Conservation (phyloP, 2,329 filamentous ascomycete species). For the Nigrospora osmanthi region DNA sequence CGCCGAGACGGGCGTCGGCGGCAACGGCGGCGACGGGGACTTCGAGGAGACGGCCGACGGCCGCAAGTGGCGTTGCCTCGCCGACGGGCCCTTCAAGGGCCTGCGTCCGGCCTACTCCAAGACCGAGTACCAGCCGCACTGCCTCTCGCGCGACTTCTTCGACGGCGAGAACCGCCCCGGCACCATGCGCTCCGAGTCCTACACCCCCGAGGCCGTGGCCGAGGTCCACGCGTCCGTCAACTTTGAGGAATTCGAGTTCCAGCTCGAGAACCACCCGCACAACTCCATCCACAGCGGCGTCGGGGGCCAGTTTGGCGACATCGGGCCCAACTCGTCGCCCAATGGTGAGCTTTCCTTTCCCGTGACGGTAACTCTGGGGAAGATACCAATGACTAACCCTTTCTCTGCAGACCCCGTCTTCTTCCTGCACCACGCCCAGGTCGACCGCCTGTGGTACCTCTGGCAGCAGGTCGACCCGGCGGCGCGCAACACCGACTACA, state of each 20-base stretch:
- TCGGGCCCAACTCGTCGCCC: neutral
- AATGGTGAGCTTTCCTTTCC: neutral
- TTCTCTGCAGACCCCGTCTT: constrained; percentile 1
- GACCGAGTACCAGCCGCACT: neutral
- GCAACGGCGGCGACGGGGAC: neutral
- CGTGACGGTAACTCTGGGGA: neutral
- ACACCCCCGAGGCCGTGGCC: neutral
- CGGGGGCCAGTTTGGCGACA: neutral
- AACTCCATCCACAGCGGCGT: neutral
- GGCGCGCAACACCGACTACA: neutral
- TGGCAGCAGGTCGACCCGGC: constrained; percentile 1
- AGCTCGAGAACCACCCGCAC: neutral
- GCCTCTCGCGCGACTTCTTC: neutral
- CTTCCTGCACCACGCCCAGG: constrained; percentile 1
- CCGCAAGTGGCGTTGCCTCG: neutral
- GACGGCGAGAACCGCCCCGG: neutral
- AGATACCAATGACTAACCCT: neutral
- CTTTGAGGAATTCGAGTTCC: neutral
- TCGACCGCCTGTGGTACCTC: constrained; percentile 1
- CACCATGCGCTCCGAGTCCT: neutral
- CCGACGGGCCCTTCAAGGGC: neutral
- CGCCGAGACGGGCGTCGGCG: neutral
- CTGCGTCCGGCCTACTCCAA: neutral
- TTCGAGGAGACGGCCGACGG: neutral
- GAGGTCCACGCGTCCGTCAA: neutral